Base-by-base conservation (phyloP, 352 stramenopile species). In the Phytophthora aleatoria region DNA sequence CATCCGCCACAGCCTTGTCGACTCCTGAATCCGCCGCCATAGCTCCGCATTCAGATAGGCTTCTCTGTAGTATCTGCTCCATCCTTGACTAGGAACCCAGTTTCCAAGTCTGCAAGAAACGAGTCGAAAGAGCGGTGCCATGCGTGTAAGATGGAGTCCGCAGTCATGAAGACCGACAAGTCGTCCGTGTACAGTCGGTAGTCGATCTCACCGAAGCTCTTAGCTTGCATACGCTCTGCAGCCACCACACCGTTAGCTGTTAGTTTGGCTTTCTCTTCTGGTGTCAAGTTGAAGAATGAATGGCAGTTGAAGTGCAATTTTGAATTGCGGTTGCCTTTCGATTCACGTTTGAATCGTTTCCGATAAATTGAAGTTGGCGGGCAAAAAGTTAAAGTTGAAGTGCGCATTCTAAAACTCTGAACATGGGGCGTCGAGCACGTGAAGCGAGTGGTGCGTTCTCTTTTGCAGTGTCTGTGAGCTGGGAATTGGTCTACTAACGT, bases 61-160 rank as follows among this genome's bases (percentile, higher is more conserved):
- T 43, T 20, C 12, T 43, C 39, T 11, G 13, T 12, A 26, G 5
- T 27, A 45, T n/a, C 33, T 15, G 12, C 33, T 41, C 9, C 35
- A n/a, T n/a, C 35, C 35, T 5, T 41, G 8, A 12, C 35, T 41
- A 41, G 35, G 12, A 41, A 16, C 35, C 11, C 31, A 8, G 31
- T 36, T 8, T 79, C 67, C 15, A 69, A 9, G 5, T 67, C 50
- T 12, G 68, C 39, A 3, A 79, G 33, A 48, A 76, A 69, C 11
- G 55, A 55, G 16, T 80, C 73, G 15, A 80, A 80, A 27, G 61
- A 73, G 33, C 69, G 65, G 31, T 80, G 73, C 73, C 69, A 77
- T 15, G 68, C 72, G 39, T 79, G 72, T 26, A 79, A 51, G n/a
- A 79, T 45, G 16, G 64, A 72, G 54, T 80, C 64, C 3, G 60